These are phyloP conservation scores for bread wheat (Triticum aestivum) DNA, from an alignment of 176 grass and related monocot species.

Conservation along the genomic window IWGSC_CS_RefSeq_v2.1 NC_057796.1:337620801-337621300, in stretches of 20 bases:
- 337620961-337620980: neutral
- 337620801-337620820: neutral
- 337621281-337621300: neutral
- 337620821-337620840: too few relatives aligned
- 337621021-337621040: neutral
- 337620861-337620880: too few relatives aligned
- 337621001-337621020: neutral
- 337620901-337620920: too few relatives aligned
- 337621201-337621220: neutral
- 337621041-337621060: neutral
- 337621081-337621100: neutral
- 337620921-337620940: too few relatives aligned
- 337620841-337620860: too few relatives aligned
- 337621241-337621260: neutral
- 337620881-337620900: too few relatives aligned
- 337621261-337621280: conserved; percentile 11
- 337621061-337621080: neutral
- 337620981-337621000: neutral
- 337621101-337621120: neutral
- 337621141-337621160: conserved; percentile 11
- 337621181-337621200: neutral
- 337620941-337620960: neutral
- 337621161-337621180: neutral
- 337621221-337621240: neutral
- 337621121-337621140: neutral